phyloP scores from a whole-genome alignment of 106 monocot genomes.

The Dactylorhiza incarnata region DNA sequence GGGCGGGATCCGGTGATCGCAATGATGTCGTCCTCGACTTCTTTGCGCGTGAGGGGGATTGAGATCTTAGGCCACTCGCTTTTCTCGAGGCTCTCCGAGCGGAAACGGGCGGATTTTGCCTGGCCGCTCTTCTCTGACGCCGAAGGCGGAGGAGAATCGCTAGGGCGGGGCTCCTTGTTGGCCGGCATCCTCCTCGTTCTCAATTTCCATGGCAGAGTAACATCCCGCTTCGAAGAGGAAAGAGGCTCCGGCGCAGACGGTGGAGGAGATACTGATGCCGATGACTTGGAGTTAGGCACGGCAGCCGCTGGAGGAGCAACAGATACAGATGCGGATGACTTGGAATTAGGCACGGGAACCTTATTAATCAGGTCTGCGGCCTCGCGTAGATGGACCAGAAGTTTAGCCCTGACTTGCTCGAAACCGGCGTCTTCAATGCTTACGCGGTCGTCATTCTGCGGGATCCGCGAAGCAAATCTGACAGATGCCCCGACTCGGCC shows the following conservation, averaged over 20 bases:
- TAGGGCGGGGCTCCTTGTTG: background rate
- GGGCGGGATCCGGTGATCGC: conserved; percentile 33
- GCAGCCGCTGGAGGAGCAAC: background rate
- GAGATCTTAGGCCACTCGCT: conserved; percentile 21
- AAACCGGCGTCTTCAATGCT: background rate
- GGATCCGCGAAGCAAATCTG: background rate
- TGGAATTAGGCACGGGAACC: background rate
- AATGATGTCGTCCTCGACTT: conserved; percentile 54
- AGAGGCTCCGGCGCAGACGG: background rate
- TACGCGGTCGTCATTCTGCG: background rate
- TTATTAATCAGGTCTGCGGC: conserved; percentile 15
- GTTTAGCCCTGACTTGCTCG: conserved; percentile 12
- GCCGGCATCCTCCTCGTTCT: conserved; percentile 21
- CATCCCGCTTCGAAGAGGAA: background rate
- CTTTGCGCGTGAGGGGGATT: conserved; percentile 23
- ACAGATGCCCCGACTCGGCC: background rate
- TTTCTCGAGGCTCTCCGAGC: conserved; percentile 14
- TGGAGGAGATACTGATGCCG: background rate
- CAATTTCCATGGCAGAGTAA: conserved; percentile 33
- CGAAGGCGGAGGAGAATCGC: background rate
- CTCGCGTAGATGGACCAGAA: conserved; percentile 20
- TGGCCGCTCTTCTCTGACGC: conserved; percentile 8
- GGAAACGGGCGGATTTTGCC: conserved; percentile 4
- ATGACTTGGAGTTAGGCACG: background rate
- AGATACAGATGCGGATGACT: background rate